Evolutionary conservation across 2,329 filamentous ascomycete species (phyloP).

Genomic region (Colletotrichum eleusines): DNA sequence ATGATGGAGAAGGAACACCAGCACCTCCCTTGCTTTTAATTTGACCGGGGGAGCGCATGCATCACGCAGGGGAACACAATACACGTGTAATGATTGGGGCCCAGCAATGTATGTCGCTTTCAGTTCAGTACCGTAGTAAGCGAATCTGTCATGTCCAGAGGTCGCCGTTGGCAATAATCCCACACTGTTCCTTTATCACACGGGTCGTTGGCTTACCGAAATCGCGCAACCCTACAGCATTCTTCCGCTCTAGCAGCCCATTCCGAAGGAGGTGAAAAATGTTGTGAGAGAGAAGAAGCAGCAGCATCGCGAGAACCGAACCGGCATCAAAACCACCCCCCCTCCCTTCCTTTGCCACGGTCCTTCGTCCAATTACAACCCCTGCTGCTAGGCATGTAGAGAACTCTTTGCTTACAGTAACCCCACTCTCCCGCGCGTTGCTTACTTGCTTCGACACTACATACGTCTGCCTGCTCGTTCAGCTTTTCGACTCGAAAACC

Average conservation of each 20-base stretch:
- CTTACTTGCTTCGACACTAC: background rate
- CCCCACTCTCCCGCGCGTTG: background rate
- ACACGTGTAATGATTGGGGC: no score
- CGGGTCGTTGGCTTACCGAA: background rate
- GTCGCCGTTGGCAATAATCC: background rate
- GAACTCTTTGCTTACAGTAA: no score
- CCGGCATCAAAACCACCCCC: no score
- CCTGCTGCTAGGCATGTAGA: no score
- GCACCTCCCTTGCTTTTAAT: no score
- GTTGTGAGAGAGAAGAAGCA: background rate
- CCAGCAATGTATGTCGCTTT: background rate
- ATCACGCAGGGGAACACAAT: no score
- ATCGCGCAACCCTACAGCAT: no score
- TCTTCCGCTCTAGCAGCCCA: background rate
- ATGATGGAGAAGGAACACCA: background rate
- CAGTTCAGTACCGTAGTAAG: background rate
- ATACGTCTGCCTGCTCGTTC: background rate
- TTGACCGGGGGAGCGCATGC: background rate
- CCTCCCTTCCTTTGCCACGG: no score
- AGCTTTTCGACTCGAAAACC: background rate
- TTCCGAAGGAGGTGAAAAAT: background rate
- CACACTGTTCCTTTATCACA: background rate
- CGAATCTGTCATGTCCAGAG: background rate
- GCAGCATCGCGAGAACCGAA: background rate
- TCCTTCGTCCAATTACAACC: conserved; percentile 2